phyloP scores from a whole-genome alignment of 495 filamentous ascomycete genomes.

The Tuber indicum region DNA sequence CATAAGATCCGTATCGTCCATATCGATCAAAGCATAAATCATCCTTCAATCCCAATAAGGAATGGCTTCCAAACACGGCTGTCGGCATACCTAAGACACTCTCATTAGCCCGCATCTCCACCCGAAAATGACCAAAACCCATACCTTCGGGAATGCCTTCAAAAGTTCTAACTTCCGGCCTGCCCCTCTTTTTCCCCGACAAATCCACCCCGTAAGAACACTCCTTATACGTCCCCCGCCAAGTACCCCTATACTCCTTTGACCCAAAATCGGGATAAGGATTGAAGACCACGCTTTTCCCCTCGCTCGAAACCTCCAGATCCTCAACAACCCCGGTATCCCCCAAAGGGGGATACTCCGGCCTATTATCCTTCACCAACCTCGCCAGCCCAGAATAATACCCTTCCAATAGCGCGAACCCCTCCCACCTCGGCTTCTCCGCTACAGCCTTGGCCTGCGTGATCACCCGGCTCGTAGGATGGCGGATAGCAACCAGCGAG shows the following conservation, averaged over 20 bases:
- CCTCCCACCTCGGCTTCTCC: slow-evolving; percentile 13
- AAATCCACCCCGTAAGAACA: slow-evolving; percentile 22
- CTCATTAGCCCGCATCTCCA: slow-evolving; percentile 55
- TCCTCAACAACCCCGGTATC: slow-evolving; percentile 3
- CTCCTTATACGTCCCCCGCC: slow-evolving; percentile 25
- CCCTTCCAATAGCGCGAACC: slow-evolving; percentile 25
- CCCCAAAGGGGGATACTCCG: slow-evolving; percentile 30
- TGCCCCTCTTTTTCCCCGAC: slow-evolving; percentile 9
- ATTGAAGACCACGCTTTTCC: slow-evolving; percentile 18
- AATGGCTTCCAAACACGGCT: slow-evolving; percentile 72
- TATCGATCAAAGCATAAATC: slow-evolving; percentile 93
- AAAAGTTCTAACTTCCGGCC: slow-evolving; percentile 34
- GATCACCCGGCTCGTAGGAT: neutral
- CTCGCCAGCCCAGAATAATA: slow-evolving; percentile 36
- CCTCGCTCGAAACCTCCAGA: neutral
- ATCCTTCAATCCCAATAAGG: slow-evolving; percentile 68
- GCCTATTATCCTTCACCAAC: slow-evolving; percentile 19
- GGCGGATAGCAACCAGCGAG: neutral
- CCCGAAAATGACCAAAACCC: neutral
- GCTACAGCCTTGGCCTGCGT: neutral
- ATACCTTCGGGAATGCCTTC: slow-evolving; percentile 33
- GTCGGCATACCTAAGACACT: slow-evolving; percentile 64
- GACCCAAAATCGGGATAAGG: slow-evolving; percentile 29
- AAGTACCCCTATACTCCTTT: slow-evolving; percentile 15
- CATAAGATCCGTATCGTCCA: slow-evolving; percentile 82